Evolutionary conservation across 306 rosid genomes (phyloP).

Genomic region (Trichosanthes truncata): DNA sequence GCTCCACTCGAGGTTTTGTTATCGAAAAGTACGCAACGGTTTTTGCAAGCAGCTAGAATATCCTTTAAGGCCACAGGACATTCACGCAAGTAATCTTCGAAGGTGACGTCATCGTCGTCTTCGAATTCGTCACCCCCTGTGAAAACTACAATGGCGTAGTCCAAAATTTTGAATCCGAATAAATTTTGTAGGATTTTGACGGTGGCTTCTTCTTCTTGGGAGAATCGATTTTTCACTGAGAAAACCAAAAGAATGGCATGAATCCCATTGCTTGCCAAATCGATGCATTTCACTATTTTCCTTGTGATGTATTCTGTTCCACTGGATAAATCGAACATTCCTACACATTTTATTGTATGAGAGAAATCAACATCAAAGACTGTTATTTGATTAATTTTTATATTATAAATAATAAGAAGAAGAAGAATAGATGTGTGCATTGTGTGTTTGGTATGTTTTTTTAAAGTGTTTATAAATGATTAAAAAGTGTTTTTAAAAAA

Average conservation of each 20-base stretch:
- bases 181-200: conserved; percentile 49
- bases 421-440: too few species aligned
- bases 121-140: neutral
- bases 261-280: conserved; percentile 77
- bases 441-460: too few species aligned
- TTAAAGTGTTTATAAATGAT: too few species aligned
- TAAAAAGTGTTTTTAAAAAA: too few species aligned
- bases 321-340: conserved; percentile 53
- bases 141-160: conserved; percentile 19
- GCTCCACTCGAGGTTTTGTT: conserved; percentile 62
- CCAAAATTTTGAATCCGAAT: conserved; percentile 63
- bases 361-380: too few species aligned
- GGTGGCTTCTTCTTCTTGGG: conserved; percentile 66
- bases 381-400: too few species aligned
- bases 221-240: conserved; percentile 57
- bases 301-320: conserved; percentile 52
- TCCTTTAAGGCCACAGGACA: conserved; percentile 68
- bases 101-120: conserved; percentile 46
- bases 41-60: conserved; percentile 38
- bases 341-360: conserved; percentile 19
- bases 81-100: conserved; percentile 51
- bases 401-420: too few species aligned
- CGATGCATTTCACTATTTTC: conserved; percentile 74
- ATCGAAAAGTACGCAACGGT: conserved; percentile 63
- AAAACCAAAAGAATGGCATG: conserved; percentile 71